Evolutionary conservation across 169 alveolate species (phyloP).

Genomic region (Babesia ovata): DNA sequence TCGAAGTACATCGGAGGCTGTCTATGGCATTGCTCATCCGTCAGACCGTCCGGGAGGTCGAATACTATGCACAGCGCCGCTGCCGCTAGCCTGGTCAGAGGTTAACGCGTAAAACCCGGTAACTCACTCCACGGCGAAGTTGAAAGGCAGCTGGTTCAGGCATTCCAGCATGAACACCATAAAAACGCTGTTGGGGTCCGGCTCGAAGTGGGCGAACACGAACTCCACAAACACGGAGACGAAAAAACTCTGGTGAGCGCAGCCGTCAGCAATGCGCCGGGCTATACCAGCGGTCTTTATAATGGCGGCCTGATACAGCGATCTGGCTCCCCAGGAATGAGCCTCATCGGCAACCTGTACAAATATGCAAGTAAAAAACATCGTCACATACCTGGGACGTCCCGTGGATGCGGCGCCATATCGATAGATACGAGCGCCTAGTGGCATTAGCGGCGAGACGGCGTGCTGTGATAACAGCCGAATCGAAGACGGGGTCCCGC

Average conservation of each 20-base stretch:
- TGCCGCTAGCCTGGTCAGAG: conserved; percentile 6
- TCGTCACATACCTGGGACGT: neutral
- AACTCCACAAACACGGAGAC: conserved; percentile 59
- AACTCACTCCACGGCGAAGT: conserved; percentile 49
- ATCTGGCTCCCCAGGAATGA: neutral
- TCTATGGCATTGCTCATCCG: neutral
- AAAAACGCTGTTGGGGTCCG: conserved; percentile 30
- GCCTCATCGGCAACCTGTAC: neutral
- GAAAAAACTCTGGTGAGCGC: conserved; percentile 40
- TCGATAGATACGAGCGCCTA: neutral
- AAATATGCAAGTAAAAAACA: neutral
- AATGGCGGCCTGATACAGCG: neutral
- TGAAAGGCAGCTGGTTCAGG: conserved; percentile 39
- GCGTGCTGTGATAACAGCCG: neutral
- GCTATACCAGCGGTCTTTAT: neutral
- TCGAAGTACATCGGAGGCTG: neutral
- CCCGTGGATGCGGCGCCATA: neutral
- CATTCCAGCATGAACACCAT: conserved; percentile 19
- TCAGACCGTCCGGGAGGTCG: conserved; percentile 12
- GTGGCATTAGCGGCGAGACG: neutral
- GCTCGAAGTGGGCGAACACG: conserved; percentile 48
- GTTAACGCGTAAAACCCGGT: neutral
- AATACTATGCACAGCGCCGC: conserved; percentile 8
- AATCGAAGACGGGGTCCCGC: neutral
- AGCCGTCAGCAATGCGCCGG: conserved; percentile 28